These are phyloP conservation scores for Bruguiera sexangula DNA, from an alignment of 345 rosid genomes.

Conservation along the genomic window DNA sequence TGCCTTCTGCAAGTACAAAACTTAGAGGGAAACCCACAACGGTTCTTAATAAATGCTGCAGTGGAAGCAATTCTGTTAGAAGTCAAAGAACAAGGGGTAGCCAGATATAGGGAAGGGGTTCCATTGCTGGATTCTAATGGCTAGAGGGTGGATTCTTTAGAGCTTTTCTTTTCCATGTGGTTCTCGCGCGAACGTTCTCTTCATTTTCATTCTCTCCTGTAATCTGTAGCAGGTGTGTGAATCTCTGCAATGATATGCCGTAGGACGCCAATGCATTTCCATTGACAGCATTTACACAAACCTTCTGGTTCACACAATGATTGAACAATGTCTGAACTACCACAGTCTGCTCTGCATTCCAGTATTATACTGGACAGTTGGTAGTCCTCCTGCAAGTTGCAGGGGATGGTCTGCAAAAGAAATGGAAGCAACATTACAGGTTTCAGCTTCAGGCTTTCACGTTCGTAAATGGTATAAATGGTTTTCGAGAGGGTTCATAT, in stretches of 20 bases:
- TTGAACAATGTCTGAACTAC: not conserved
- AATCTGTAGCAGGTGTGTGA: no score
- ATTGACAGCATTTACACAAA: not conserved
- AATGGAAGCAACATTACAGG: not conserved
- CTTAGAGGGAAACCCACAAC: no score
- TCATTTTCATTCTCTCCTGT: not conserved
- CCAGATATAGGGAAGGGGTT: no score
- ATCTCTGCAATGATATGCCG: no score
- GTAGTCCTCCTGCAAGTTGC: not conserved
- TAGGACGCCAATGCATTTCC: not conserved
- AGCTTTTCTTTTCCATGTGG: no score
- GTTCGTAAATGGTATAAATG: not conserved
- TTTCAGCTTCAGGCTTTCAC: not conserved
- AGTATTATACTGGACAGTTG: not conserved
- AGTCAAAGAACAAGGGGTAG: no score
- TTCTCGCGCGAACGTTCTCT: not conserved
- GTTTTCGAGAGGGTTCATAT: not conserved
- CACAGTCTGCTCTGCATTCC: not conserved
- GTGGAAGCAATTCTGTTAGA: no score
- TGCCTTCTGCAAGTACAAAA: no score
- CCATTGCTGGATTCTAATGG: no score
- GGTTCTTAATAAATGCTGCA: no score
- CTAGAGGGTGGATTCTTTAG: no score
- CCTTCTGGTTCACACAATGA: not conserved
- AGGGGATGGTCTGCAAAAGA: not conserved